Base-by-base conservation (phyloP, 2,329 filamentous ascomycete species). In the Setomelanomma holmii region DNA sequence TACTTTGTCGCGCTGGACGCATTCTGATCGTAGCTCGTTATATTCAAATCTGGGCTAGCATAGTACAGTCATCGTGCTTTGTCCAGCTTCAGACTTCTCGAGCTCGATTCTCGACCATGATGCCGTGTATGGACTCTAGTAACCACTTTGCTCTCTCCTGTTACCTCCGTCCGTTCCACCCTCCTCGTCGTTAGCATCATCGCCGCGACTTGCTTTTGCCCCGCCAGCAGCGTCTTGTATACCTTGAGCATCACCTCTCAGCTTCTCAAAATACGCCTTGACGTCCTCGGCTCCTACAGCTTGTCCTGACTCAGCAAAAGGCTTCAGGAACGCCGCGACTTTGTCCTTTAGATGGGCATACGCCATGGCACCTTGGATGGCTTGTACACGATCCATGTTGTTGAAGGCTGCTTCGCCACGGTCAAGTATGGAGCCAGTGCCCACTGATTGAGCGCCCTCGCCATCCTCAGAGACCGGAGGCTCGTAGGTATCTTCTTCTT, bases 311-410 rank as follows among this genome's bases (percentile, higher is more conserved):
- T 97, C 91, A 0, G 95, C 95, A 72, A 96, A 99, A 38, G 96
- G 89, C 76, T 93, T 87, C 67, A 99, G 86, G 73, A 99, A 98
- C 0, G 88, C 88, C 80, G 93, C 96, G n/a, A 99, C 86, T 71
- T 93, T 93, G 69, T 98, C 93, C 70, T 96, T 95, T 54, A 99
- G 83, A 67, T 96, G 89, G 67, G 98, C 97, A 76, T 98, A 99
- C 0, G 93, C 93, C 92, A 98, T 97, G 40, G 96, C 93, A 14
- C 95, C 95, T 74, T 99, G 75, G 49, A 99, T 96, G 4, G 95
- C 95, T 12, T 88, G 84, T 6, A 98, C 93, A 2, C 95, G 89
- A 71, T 99, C 95, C 50, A 99, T 88, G 66, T 91, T 96, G 71
- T 88, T 91, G 22, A 99, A 83, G 0, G 93, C 93, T 41, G 91